phyloP scores from a whole-genome alignment of 1,284 basidiomycete species.

The Neonothopanus nambi region DNA sequence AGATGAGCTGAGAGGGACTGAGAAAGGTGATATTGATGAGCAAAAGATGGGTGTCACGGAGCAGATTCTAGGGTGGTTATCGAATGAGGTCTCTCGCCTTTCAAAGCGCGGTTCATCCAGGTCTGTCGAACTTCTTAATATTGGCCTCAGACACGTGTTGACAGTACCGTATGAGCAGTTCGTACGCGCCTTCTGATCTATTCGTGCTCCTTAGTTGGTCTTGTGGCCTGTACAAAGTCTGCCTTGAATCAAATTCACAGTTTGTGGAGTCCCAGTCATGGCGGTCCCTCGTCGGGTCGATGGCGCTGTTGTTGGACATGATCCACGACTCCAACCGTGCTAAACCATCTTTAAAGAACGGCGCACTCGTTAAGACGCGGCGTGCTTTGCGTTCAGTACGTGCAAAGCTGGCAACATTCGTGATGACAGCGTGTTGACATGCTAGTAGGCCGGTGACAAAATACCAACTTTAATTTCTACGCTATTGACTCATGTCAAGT shows the following conservation, averaged over 20 bases:
- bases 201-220: conserved; percentile 78
- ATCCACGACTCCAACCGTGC: conserved; percentile 49
- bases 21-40: conserved; percentile 38
- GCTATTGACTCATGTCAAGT: conserved; percentile 50
- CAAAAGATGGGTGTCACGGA: conserved; percentile 59
- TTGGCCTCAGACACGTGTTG: not conserved
- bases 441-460: conserved; percentile 44
- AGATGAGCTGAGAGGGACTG: conserved; percentile 52
- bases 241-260: conserved; percentile 41
- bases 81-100: conserved; percentile 59
- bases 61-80: conserved; percentile 72
- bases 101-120: conserved; percentile 48
- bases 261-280: conserved; percentile 50
- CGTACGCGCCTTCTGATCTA: conserved; percentile 62
- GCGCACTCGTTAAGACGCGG: conserved; percentile 58
- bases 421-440: not conserved
- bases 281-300: conserved; percentile 48
- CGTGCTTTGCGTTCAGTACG: conserved; percentile 65
- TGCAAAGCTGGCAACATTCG: conserved; percentile 11
- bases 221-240: conserved; percentile 61
- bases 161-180: conserved; percentile 34
- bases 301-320: conserved; percentile 63
- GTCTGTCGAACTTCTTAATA: conserved; percentile 36
- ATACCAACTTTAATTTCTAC: conserved; percentile 51
- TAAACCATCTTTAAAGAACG: conserved; percentile 62